phyloP scores from a whole-genome alignment of 352 stramenopile genomes.

The Pythium plurisporium region DNA sequence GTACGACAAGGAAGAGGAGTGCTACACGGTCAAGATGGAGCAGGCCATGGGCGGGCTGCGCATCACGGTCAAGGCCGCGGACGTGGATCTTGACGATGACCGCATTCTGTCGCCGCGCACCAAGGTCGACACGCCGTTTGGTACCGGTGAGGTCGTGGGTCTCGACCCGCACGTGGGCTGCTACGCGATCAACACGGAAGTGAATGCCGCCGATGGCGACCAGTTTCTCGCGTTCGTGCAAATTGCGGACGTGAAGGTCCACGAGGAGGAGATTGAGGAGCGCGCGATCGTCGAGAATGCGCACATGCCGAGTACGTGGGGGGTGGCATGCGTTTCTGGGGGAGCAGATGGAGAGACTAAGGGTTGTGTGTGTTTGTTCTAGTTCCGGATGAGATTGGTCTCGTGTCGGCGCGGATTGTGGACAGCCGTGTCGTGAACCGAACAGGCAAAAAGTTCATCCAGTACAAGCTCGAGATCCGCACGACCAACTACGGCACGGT shows the following conservation, averaged over 20 bases:
- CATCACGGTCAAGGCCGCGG: conserved; percentile 62
- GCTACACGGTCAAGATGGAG: conserved; percentile 70
- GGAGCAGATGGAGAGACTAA: conserved; percentile 14
- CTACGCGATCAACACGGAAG: conserved; percentile 84
- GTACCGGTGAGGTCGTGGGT: conserved; percentile 74
- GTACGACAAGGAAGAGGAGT: conserved; percentile 79
- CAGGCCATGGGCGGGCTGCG: conserved; percentile 57
- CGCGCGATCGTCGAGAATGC: conserved; percentile 78
- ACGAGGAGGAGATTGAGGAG: conserved; percentile 72
- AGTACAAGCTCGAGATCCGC: conserved; percentile 88
- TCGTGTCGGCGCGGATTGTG: conserved; percentile 79
- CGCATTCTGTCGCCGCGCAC: conserved; percentile 82
- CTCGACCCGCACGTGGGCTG: conserved; percentile 85
- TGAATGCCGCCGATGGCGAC: conserved; percentile 67
- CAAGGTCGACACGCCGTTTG: conserved; percentile 83
- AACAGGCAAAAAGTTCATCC: conserved; percentile 85
- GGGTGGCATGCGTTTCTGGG: neutral
- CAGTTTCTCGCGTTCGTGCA: conserved; percentile 83
- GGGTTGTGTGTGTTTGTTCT: conserved; percentile 7
- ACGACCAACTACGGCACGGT: conserved; percentile 87
- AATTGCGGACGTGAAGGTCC: conserved; percentile 64
- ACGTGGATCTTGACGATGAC: conserved; percentile 80
- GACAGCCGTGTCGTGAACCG: conserved; percentile 82
- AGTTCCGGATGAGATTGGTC: conserved; percentile 80
- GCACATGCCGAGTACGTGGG: conserved; percentile 65